Evolutionary conservation across 306 rosid species (phyloP).

Genomic region (Inga oerstediana): DNA sequence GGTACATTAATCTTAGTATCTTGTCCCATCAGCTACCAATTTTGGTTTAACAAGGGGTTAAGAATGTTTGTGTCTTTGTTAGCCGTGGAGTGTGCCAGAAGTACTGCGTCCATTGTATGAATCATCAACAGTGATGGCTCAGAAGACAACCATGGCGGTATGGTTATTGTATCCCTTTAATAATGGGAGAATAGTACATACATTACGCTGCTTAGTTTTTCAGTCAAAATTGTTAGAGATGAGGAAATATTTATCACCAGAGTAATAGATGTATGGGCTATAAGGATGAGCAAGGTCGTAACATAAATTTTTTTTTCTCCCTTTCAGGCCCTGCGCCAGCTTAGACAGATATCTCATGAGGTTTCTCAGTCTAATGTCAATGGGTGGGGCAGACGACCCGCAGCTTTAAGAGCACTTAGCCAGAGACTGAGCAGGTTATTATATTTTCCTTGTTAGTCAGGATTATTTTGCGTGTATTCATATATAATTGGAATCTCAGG

Average conservation of each 20-base stretch:
- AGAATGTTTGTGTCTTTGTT: constrained; percentile 22
- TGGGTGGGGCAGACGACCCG: constrained; percentile 20
- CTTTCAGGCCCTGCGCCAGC: constrained; percentile 20
- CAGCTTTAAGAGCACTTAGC: neutral
- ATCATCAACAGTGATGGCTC: constrained; percentile 81
- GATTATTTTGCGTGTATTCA: neutral
- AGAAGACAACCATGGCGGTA: constrained; percentile 77
- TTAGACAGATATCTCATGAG: constrained; percentile 21
- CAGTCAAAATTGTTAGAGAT: neutral
- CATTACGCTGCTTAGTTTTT: neutral
- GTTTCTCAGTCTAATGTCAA: constrained; percentile 9
- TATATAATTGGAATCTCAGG: constrained; percentile 36
- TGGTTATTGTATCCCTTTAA: constrained; percentile 6
- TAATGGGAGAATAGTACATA: neutral
- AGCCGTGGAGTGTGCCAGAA: constrained; percentile 75
- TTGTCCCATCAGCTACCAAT: constrained; percentile 13
- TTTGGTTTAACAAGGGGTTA: constrained; percentile 11
- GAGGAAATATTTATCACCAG: neutral
- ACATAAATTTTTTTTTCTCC: neutral
- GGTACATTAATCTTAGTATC: constrained; percentile 32
- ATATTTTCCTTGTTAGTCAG: neutral
- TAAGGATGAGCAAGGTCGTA: neutral
- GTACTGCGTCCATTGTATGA: constrained; percentile 85
- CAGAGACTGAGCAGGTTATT: constrained; percentile 19
- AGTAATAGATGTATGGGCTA: constrained; percentile 1